These are phyloP conservation scores for Tetrapisispora fleetii DNA, from an alignment of 805 yeast genomes.

Conservation along the genomic window DNA sequence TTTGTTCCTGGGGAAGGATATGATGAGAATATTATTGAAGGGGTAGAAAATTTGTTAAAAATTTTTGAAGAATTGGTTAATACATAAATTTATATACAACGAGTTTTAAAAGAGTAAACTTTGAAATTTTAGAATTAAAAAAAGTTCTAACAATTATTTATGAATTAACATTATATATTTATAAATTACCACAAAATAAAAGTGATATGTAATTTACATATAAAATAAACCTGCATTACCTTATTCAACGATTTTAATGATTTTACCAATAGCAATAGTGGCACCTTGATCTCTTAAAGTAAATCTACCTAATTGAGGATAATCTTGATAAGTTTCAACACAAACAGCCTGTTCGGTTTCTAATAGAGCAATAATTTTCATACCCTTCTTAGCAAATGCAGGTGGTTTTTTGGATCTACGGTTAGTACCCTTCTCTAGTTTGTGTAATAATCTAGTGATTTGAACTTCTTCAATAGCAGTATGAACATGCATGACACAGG, in stretches of 20 bases:
- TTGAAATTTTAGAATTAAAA: not conserved
- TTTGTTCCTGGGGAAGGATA: slow-evolving; percentile 51
- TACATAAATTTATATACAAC: slow-evolving; percentile 31
- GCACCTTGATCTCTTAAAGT: slow-evolving; percentile 97
- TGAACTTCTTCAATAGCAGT: slow-evolving; percentile 95
- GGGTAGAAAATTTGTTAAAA: slow-evolving; percentile 47
- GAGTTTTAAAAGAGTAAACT: not conserved
- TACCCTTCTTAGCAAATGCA: slow-evolving; percentile 96
- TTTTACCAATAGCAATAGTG: slow-evolving; percentile 97
- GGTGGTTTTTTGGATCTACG: slow-evolving; percentile 95
- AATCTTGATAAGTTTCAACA: slow-evolving; percentile 83
- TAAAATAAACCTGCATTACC: not conserved
- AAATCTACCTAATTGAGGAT: slow-evolving; percentile 95
- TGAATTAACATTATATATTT: slow-evolving; percentile 6
- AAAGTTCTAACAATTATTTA: not conserved
- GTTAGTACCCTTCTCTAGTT: slow-evolving; percentile 93
- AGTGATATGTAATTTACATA: slow-evolving; percentile 5
- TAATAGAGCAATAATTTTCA: slow-evolving; percentile 90
- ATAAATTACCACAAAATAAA: not conserved
- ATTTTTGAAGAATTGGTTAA: slow-evolving; percentile 7
- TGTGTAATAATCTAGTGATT: slow-evolving; percentile 74
- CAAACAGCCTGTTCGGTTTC: slow-evolving; percentile 84
- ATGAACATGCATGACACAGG: slow-evolving; percentile 98
- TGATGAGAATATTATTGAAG: slow-evolving; percentile 63
- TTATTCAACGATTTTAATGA: slow-evolving; percentile 68